Conservation (phyloP, 306 rosid species). For the Alnus rubra region DNA sequence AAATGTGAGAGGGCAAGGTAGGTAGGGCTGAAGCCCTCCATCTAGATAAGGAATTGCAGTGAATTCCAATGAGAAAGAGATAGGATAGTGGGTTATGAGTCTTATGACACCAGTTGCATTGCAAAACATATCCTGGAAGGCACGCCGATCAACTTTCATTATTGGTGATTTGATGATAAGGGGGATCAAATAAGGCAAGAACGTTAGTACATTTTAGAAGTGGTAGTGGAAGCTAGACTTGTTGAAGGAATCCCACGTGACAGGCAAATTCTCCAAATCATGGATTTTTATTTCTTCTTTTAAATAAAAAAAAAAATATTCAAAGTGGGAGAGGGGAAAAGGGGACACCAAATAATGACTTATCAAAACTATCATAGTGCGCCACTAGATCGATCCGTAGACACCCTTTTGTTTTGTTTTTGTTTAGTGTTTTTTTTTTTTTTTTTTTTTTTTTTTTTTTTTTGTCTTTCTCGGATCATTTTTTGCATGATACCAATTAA, state of each 20-base stretch:
- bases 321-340: no score
- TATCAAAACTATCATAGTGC: slow-evolving; percentile 3
- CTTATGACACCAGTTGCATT: not conserved
- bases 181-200: not conserved
- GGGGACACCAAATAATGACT: not conserved
- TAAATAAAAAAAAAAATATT: no score
- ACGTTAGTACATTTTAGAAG: not conserved
- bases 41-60: no score
- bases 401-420: not conserved
- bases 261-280: not conserved
- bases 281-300: not conserved
- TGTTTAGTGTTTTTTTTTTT: no score
- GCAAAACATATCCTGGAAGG: not conserved
- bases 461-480: no score
- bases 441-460: no score
- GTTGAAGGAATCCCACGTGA: not conserved
- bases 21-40: no score
- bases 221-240: not conserved
- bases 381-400: not conserved
- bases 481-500: no score
- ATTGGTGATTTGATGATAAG: not conserved
- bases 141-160: not conserved
- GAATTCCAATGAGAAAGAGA: no score
- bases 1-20: no score
- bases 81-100: not conserved